Percentiles rank a stretch among this genome's conserved stretches.
Evolutionary conservation across 345 rosid genomes (phyloP).

Genomic region (Melaleuca alternifolia): DNA sequence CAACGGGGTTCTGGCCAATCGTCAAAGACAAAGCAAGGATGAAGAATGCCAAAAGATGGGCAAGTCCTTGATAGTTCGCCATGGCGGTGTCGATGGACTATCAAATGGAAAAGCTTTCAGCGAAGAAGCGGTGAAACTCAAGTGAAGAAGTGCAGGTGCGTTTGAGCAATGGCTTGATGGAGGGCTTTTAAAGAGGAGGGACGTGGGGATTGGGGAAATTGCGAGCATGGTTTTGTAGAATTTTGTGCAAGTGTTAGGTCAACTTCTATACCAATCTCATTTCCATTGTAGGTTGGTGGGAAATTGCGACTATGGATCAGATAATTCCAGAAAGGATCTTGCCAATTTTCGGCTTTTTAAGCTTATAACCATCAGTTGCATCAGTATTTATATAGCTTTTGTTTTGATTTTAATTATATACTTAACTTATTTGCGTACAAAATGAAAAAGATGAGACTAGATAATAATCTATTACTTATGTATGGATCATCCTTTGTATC

Average conservation of each 20-base stretch:
- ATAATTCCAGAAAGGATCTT: not conserved
- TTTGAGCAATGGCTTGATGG: not conserved
- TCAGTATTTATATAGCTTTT: not conserved
- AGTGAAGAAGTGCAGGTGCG: not conserved
- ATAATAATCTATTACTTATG: not conserved
- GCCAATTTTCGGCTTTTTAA: not conserved
- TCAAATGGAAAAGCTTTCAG: not conserved
- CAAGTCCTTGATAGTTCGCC: not conserved
- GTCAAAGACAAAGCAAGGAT: not conserved
- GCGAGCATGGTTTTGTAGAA: not conserved
- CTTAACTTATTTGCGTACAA: not conserved
- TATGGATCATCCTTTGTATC: too few relatives aligned
- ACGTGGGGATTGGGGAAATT: not conserved
- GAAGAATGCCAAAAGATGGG: not conserved
- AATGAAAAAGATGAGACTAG: not conserved
- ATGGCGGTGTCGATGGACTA: not conserved
- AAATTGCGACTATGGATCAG: not conserved
- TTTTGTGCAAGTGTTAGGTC: not conserved
- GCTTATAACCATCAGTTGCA: not conserved
- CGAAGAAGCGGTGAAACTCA: not conserved
- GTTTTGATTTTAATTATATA: not conserved
- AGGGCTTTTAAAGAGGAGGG: not conserved
- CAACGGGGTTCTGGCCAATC: not conserved
- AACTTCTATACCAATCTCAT: not conserved
- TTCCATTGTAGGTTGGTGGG: not conserved